Conservation (phyloP, 2,329 filamentous ascomycete species). For the Cladosporium sp. region DNA sequence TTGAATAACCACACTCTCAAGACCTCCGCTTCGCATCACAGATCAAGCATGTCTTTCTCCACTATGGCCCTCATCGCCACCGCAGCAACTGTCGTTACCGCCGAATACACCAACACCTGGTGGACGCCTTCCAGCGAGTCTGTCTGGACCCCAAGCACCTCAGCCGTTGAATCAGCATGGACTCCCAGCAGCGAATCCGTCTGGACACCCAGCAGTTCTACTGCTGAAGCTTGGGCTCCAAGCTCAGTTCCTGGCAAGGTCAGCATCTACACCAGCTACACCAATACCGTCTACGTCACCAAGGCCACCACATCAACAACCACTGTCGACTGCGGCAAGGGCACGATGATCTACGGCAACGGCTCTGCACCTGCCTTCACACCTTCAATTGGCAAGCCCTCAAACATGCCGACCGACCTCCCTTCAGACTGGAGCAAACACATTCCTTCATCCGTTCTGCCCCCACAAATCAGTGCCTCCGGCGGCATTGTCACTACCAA, state of each 20-base stretch:
- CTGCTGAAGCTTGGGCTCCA: constrained; percentile 4
- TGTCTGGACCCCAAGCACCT: constrained; percentile 11
- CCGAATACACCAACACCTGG: constrained; percentile 17
- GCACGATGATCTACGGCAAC: constrained; percentile 18
- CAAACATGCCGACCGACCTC: constrained; percentile 13
- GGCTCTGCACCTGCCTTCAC: constrained; percentile 2
- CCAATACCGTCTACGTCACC: constrained; percentile 17
- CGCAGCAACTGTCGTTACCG: neutral
- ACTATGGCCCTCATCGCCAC: constrained; percentile 9
- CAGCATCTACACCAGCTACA: constrained; percentile 17
- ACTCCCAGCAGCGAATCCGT: constrained; percentile 15
- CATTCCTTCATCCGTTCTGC: constrained; percentile 10
- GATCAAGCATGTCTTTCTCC: constrained; percentile 18
- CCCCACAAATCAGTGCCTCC: constrained; percentile 6
- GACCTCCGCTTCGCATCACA: constrained; percentile 11
- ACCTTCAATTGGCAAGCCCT: neutral
- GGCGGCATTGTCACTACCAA: constrained; percentile 13
- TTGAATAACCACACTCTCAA: neutral
- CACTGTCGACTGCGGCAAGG: constrained; percentile 17
- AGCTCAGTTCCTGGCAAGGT: constrained; percentile 3
- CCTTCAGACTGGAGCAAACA: constrained; percentile 14
- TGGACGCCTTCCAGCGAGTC: constrained; percentile 15
- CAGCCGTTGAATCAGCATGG: neutral
- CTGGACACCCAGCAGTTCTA: constrained; percentile 13
- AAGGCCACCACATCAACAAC: constrained; percentile 13